Evolutionary conservation across 495 filamentous ascomycete genomes (phyloP).

Genomic region (Cercophora scortea): DNA sequence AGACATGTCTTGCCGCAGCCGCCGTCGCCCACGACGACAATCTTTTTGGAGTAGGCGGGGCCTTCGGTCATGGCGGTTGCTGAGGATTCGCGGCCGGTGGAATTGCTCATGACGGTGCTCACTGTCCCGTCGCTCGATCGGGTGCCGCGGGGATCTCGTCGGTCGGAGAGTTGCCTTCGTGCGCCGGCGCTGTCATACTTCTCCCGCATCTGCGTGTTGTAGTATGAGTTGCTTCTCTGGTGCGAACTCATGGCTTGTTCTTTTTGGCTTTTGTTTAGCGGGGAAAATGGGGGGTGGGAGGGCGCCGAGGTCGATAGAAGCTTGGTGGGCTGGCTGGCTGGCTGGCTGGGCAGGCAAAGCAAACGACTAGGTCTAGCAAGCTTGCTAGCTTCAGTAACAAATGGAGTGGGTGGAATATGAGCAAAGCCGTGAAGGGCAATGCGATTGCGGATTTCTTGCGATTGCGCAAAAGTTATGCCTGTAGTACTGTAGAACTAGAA

Average conservation of each 20-base stretch:
- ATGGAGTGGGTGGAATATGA: too few relatives aligned
- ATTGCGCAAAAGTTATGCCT: too few relatives aligned
- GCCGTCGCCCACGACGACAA: conserved; percentile 96
- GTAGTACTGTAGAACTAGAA: too few relatives aligned
- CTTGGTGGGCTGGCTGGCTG: too few relatives aligned
- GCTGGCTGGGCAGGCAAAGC: too few relatives aligned
- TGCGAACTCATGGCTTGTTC: conserved; percentile 33
- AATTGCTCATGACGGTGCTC: conserved; percentile 62
- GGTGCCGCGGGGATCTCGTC: conserved; percentile 35
- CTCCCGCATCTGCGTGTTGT: conserved; percentile 27
- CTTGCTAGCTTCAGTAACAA: too few relatives aligned
- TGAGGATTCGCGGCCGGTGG: conserved; percentile 60
- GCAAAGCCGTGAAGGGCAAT: too few relatives aligned
- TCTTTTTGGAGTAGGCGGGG: conserved; percentile 94
- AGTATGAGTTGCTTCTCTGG: conserved; percentile 39
- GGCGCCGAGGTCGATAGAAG: too few relatives aligned
- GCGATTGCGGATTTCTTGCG: too few relatives aligned
- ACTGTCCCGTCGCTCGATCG: conserved; percentile 63
- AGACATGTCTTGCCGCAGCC: conserved; percentile 98
- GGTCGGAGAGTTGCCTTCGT: conserved; percentile 23
- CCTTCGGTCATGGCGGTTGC: conserved; percentile 81
- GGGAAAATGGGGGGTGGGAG: background rate
- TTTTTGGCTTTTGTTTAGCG: conserved; percentile 9
- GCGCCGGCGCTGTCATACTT: conserved; percentile 35
- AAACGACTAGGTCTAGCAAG: too few relatives aligned